Evolutionary conservation across 2,329 filamentous ascomycete genomes (phyloP), one percentile per base, ranked within the genome.

Genomic region (Penicillium thymicola): DNA sequence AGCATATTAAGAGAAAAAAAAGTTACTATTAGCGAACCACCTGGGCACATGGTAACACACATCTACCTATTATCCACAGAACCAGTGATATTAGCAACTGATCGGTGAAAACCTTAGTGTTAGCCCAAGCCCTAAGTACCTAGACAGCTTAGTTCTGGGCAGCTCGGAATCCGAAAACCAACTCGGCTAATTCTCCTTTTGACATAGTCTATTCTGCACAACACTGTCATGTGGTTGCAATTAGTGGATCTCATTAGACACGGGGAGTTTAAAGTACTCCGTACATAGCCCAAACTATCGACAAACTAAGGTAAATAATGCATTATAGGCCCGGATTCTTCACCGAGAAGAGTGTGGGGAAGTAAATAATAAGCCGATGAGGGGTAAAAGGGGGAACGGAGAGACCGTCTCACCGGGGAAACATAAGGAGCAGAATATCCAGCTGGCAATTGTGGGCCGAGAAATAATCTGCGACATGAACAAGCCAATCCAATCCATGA

Each of bases 311-410:
- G 11, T 40, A 49, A 43, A 55, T 21, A 50, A 44, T 58, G 58
- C 52, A 42, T 54, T 45, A 51, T 56, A 18, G 13, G 45, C 37
- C 44, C 51, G 50, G 43, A 41, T 58, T 58, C 57, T 64, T 63
- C 57, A 63, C 60, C 62, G 60, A 25, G 44, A 52, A 45, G 34
- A 27, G 36, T 62, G 63, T 55, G 60, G 60, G 57, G 60, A 53
- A 55, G 27, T 34, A 27, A 50, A 28, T 43, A 51, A 55, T 58
- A 32, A 50, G 21, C 34, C 25, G 18, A 55, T 45, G 40, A 53
- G 48, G 59, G 58, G 58, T 36, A 51, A 43, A 37, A 10, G 43
- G 43, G 27, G 51, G n/a, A 14, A 28, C 23, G 41, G 36, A 7
- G 51, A 47, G 25, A 28, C 32, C 2, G 21, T 46, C 37, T 54